Evolutionary conservation across 208 protist species (phyloP), one percentile per base, ranked within the genome.

Genomic region (Trypanosoma grayi): DNA sequence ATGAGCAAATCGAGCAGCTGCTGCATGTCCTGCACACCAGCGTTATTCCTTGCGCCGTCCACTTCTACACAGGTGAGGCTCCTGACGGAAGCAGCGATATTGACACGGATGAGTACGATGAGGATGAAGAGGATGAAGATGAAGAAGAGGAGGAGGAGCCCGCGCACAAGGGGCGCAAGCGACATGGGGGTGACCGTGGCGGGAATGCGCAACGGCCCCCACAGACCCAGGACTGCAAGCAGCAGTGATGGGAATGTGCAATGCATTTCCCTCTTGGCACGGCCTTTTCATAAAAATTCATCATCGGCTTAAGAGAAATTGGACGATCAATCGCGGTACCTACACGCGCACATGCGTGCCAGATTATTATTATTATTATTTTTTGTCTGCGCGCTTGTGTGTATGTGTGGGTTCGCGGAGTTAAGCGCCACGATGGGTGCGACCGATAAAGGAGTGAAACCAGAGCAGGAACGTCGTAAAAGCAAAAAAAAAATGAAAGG

Each of bases 41-140:
- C 57, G 78, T 95, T 47, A 78, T 95, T 43, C 89, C 89, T 4
- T 67, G 72, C 50, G 89, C 89, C 5, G 83, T 93, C 28, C 64
- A 82, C 44, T 85, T 83, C 76, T 95, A 93, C 81, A 95, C 89
- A 13, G 85, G 85, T 55, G 85, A 95, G 75, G 88, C 88, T 20
- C 79, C 79, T 6, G 82, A 95, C 40, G 89, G 89, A 28, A 74
- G 56, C 69, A 81, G 76, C 59, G 80, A 91, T 45, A 48, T 83
- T 2, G 84, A 91, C 7, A 75, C 70, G 40, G 81, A 92, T 30
- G 69, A 79, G 14, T 73, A 81, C 2, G 85, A 92, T 0, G 87
- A 94, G 13, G 87, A 92, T 9, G 83, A 91, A 2, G 75, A 88
- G 16, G 82, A 91, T 3, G 87, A 94, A 7, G 63, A 77, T 8